phyloP scores from a whole-genome alignment of 495 filamentous ascomycete genomes.

The Penicillium waksmanii region DNA sequence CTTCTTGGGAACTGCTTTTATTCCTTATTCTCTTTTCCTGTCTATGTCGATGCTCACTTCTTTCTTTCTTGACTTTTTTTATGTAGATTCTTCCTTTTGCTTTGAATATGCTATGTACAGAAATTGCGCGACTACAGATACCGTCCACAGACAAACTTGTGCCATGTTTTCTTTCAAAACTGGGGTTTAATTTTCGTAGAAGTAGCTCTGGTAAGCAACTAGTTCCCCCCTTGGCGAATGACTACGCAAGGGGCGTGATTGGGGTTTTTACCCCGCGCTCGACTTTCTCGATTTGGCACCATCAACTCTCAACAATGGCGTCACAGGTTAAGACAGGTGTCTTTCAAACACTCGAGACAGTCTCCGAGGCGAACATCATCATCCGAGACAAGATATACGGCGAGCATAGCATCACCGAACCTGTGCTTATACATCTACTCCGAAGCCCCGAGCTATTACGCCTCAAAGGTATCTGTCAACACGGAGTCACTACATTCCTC shows the following conservation, averaged over 20 bases:
- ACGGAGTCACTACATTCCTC: constrained; percentile 42
- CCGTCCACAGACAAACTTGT: too few species aligned
- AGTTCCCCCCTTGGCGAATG: not conserved
- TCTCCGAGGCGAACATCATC: constrained; percentile 21
- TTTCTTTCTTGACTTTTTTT: too few species aligned
- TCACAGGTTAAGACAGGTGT: constrained; percentile 11
- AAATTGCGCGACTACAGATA: constrained; percentile 1
- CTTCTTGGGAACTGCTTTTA: not conserved
- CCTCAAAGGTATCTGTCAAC: constrained; percentile 41
- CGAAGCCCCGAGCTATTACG: constrained; percentile 37
- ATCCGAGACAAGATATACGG: constrained; percentile 45
- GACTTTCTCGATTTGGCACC: not conserved
- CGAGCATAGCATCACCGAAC: constrained; percentile 34
- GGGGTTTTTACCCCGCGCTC: not conserved
- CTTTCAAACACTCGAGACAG: constrained; percentile 29
- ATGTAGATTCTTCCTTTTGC: not conserved
- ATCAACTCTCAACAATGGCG: constrained; percentile 6
- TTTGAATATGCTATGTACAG: constrained; percentile 1
- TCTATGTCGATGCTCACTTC: not conserved
- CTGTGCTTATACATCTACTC: constrained; percentile 43
- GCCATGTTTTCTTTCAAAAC: too few species aligned
- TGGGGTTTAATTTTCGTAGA: too few species aligned
- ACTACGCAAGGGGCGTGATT: not conserved
- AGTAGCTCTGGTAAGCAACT: too few species aligned
- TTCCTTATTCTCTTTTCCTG: not conserved